phyloP scores from a whole-genome alignment of 2,329 filamentous ascomycete species.

The Nemania bipapillata region DNA sequence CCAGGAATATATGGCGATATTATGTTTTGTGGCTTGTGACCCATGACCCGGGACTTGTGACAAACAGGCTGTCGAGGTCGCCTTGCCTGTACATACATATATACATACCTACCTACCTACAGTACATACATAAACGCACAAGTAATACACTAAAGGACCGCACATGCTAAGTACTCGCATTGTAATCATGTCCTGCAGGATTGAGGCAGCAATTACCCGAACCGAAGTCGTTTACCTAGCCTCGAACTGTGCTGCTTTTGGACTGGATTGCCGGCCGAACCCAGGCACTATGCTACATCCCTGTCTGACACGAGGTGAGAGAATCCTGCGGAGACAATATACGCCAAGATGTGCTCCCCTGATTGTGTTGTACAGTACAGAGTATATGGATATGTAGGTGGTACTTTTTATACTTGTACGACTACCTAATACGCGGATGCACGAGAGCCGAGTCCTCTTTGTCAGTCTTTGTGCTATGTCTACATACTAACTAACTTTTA shows the following conservation, averaged over 20 bases:
- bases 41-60: not conserved
- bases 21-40: conserved; percentile 2
- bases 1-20: not conserved
- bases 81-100: not conserved
- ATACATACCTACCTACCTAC: too few species aligned
- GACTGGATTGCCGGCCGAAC: conserved; percentile 38
- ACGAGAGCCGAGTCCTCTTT: conserved; percentile 19
- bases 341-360: conserved; percentile 5
- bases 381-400: not conserved
- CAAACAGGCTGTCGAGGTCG: not conserved
- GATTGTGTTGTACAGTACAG: not conserved
- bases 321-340: conserved; percentile 34
- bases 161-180: too few species aligned
- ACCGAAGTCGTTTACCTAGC: conserved; percentile 18
- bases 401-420: too few species aligned
- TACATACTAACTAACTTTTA: not conserved
- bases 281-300: conserved; percentile 30
- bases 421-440: conserved; percentile 15
- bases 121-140: not conserved
- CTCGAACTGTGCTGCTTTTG: conserved; percentile 34
- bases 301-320: conserved; percentile 39
- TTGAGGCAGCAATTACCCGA: conserved; percentile 24
- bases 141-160: conserved; percentile 10
- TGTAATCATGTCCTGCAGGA: conserved; percentile 26
- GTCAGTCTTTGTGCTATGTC: not conserved